Evolutionary conservation across 768 basidiomycete species (phyloP).

Genomic region (Phlebiopsis gigantea): DNA sequence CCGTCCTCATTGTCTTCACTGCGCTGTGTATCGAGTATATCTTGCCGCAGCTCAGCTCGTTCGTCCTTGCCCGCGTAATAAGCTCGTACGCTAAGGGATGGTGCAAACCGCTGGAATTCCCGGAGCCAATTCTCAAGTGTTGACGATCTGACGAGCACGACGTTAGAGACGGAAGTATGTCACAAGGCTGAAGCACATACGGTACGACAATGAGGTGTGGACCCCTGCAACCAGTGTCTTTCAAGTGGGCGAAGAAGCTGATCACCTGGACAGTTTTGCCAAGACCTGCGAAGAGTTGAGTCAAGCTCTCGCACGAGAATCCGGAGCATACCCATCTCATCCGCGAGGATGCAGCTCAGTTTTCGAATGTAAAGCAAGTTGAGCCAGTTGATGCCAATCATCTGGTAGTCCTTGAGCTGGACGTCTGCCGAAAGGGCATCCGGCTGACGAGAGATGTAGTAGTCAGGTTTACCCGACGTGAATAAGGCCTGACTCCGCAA

Average conservation of each 20-base stretch:
- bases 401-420: conserved; percentile 91
- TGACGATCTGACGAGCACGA: conserved; percentile 58
- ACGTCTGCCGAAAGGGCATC: conserved; percentile 58
- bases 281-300: conserved; percentile 82
- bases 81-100: conserved; percentile 76
- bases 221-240: conserved; percentile 70
- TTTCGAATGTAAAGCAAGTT: conserved; percentile 75
- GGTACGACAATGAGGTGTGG: conserved; percentile 95
- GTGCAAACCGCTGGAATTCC: conserved; percentile 90
- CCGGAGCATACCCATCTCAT: conserved; percentile 87
- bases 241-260: conserved; percentile 88
- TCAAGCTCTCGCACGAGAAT: too few species aligned
- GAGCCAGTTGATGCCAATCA: conserved; percentile 97
- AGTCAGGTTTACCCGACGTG: conserved; percentile 39
- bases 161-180: background rate
- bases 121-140: conserved; percentile 98
- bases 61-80: conserved; percentile 95
- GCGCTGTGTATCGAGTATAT: conserved; percentile 56
- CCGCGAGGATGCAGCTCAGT: conserved; percentile 92
- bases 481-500: conserved; percentile 42
- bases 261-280: conserved; percentile 99
- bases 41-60: conserved; percentile 66
- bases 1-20: conserved; percentile 43
- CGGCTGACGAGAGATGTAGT: conserved; percentile 77
- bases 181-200: conserved; percentile 43